Base-by-base conservation (phyloP, 2,329 filamentous ascomycete species). In the Rhynchosporium secalis region DNA sequence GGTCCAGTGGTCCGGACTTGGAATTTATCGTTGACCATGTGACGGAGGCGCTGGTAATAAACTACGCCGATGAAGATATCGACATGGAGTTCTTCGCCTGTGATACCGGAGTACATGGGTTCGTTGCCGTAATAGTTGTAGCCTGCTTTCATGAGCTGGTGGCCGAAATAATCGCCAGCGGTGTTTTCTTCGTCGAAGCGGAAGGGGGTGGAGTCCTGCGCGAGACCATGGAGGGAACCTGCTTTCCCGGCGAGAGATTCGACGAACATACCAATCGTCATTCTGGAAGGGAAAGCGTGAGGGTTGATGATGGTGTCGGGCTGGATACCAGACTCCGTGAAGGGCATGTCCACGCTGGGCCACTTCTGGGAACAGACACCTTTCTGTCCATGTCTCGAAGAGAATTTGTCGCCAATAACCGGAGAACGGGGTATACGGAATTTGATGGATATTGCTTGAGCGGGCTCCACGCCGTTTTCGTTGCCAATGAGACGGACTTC, bases 11-110 rank as follows among this genome's bases (percentile, higher is more conserved):
- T 98, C 77, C 95, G 88, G 61, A 98, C 95, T 77, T 99, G 95
- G 82, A 91, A 99, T 78, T 99, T 99, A 78, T 99, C 95, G 84
- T 97, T 98, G 61, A 99, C 95, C 95, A 99, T 99, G 87, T 99
- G 95, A 75, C 95, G 85, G 65, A 99, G 84, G 76, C 95, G 88
- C 78, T 99, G 95, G 82, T 99, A 99, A 82, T 98, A 98, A 65
- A 99, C 95, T 10, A 97, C 88, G 52, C 95, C 95, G 63, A 98
- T 86, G 79, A 96, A 99, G 73, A 99, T 98, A 75, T 99, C 95
- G 6, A 92, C 94, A 26, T 88, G 87, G 46, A 99, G 87, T 76
- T 98, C 94, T 75, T 96, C 87, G 65, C 95, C 95, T 0, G 95
- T 99, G 75, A 98, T 94, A 47, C 95, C 95, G 48, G 90, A 95